Percentiles rank a stretch among this genome's conserved stretches.
These are phyloP conservation scores for Singerocomus inundabilis DNA, from an alignment of 1,284 basidiomycete genomes.

Conservation along the genomic window DNA sequence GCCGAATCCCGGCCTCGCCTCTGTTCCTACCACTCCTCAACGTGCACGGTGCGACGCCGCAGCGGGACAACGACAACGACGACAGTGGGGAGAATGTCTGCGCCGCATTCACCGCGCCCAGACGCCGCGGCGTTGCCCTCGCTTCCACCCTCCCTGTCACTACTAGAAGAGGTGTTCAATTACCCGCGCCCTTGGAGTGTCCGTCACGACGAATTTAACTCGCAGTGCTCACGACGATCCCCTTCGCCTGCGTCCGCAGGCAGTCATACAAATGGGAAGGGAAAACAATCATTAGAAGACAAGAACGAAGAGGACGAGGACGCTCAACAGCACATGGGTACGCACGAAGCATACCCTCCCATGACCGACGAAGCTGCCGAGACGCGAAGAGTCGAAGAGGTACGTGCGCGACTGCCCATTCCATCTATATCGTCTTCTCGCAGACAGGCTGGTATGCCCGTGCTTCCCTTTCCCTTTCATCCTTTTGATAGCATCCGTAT, in stretches of 20 bases:
- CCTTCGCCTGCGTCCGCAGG: conserved; percentile 15
- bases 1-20: conserved; percentile 14
- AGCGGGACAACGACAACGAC: conserved; percentile 6
- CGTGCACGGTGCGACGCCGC: neutral
- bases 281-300: conserved; percentile 21
- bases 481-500: neutral
- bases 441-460: neutral
- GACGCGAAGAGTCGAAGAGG: conserved; percentile 68
- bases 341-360: conserved; percentile 57
- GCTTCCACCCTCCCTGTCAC: conserved; percentile 39
- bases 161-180: conserved; percentile 47
- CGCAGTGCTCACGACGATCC: conserved; percentile 11
- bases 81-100: conserved; percentile 22
- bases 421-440: neutral
- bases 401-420: conserved; percentile 31
- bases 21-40: conserved; percentile 2
- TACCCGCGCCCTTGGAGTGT: conserved; percentile 37
- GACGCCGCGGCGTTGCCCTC: conserved; percentile 33
- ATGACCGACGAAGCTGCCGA: conserved; percentile 62
- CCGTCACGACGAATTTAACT: conserved; percentile 14
- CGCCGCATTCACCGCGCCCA: conserved; percentile 14
- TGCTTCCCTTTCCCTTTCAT: neutral
- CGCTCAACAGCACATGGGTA: conserved; percentile 19
- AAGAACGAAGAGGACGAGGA: conserved; percentile 27
- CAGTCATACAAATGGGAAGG: conserved; percentile 28